A percentile compares a stretch with the other conserved stretches of the same genome.
These are phyloP conservation scores for Exophiala alcalophila DNA, from an alignment of 2,329 filamentous ascomycete genomes.

Conservation along the genomic window DNA sequence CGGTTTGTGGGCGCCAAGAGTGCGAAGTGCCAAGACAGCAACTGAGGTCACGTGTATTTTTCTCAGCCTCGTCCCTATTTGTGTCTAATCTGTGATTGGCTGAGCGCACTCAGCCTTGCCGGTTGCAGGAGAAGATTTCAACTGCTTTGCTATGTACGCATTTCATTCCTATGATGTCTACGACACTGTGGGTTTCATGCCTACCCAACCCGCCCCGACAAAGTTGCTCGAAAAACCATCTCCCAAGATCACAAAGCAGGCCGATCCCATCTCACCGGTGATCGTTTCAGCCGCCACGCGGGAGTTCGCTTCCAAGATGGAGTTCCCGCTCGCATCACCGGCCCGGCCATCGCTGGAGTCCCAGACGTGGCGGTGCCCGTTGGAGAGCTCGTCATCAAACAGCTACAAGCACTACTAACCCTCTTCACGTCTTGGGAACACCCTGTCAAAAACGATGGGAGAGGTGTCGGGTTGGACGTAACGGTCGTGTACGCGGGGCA, in stretches of 20 bases:
- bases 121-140: too few species aligned
- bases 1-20: slow-evolving; percentile 24
- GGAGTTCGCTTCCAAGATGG: slow-evolving; percentile 15
- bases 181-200: too few species aligned
- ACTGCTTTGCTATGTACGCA: too few species aligned
- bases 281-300: slow-evolving; percentile 20
- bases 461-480: slow-evolving; percentile 17
- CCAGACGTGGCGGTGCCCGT: slow-evolving; percentile 12
- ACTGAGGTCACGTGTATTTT: slow-evolving; percentile 8
- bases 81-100: not conserved
- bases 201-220: too few species aligned
- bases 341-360: slow-evolving; percentile 16
- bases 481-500: slow-evolving; percentile 20
- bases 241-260: not conserved
- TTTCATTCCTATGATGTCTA: too few species aligned
- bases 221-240: not conserved
- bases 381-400: slow-evolving; percentile 20
- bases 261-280: slow-evolving; percentile 19
- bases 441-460: slow-evolving; percentile 36
- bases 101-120: not conserved
- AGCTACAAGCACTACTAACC: slow-evolving; percentile 25
- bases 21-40: slow-evolving; percentile 10
- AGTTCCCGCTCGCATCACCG: slow-evolving; percentile 11
- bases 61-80: slow-evolving; percentile 5
- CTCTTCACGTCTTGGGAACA: slow-evolving; percentile 17